Base-by-base conservation (phyloP, 768 basidiomycete species). In the Tricholomella constricta region DNA sequence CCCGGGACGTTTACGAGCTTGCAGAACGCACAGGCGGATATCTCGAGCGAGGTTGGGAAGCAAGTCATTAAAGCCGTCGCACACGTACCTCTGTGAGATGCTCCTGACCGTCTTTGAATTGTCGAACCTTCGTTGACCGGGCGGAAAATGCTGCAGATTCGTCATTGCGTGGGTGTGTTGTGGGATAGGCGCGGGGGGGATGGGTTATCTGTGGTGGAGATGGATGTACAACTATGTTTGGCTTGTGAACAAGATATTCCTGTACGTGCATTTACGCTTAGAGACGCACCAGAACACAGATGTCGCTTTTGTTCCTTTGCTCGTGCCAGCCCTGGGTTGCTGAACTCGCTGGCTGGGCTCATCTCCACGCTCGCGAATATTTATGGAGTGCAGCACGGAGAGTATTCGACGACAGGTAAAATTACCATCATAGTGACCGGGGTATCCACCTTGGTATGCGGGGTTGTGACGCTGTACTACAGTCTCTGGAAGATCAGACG, bases 201-300 rank as follows among this genome's bases (percentile, higher is more conserved):
- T 85, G 83, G 55, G 73, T 23, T 84, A 78, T 71, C 60, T 84
- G 19, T 81, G 82, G 79, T 84, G 81, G 78, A 71, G 73, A 55
- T 85, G 83, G 82, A 72, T 68, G 59, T 68, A 66, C 45, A 85
- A 84, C 55, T 84, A 84, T 58, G 59, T 85, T 46, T 85, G 83
- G 83, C 62, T 79, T 22, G 66, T 78, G 12, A 81, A 82, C 65
- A 81, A 76, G 41, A 72, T 84, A 44, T 85, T 83, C 62, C 49
- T 82, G 83, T 84, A 55, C 50, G 80, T 63, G 7, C 6, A 29
- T 9, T 43, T 27, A 17, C 27, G 22, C 27, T 53, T 31, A 6
- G 10, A 12, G 14, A 34, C 14, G 37, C 4, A 34, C 3, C 15
- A 6, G 10, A 26, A 8, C 23, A 20, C 20, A 22, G 26, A 20